Base-by-base conservation (phyloP, 108 stramenopile genomes). In the Cyclotella cryptica region DNA sequence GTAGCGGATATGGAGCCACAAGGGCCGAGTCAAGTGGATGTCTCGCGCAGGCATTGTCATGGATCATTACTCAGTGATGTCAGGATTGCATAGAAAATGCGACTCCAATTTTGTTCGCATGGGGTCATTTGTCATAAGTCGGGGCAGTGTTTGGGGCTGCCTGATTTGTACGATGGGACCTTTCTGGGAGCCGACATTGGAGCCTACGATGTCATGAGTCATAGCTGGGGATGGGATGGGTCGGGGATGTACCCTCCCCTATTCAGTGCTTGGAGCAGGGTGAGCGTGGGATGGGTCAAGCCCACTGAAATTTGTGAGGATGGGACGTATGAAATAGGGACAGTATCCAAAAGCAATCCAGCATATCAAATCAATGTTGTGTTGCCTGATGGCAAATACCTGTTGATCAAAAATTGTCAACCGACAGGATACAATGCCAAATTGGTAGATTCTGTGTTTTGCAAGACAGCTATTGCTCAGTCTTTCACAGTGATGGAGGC, bases 341-440 rank as follows among this genome's bases (percentile, higher is more conserved):
- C 77, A n/a, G 76, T 80, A 29, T 35, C 60, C 40, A 71, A 47
- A 19, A 73, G 71, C 54, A 41, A 74, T 60, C 67, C 62, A 19
- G 79, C 90, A 24, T 90, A 86, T 51, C 63, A 68, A n/a, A 87
- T 92, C 44, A 18, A 74, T n/a, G 67, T 72, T 26, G 82, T 85
- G 0, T 80, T 75, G 71, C 65, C 74, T 1, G 66, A 67, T 18
- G 86, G 80, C 40, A 89, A 92, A 74, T 92, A 90, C 69, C 67
- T 90, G 13, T 74, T 92, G 44, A 83, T 92, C 13, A 89, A 92
- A 71, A 92, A 90, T 71, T 82, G 91, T 46, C 81, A 86, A 63
- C 75, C 73, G 11, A 65, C 43, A 24, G 84, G 88, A 10, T 89
- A 75, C 64, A 89, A 92, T 72, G 52, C 24, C 24, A 42, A 66